These are phyloP conservation scores for Arctium minus DNA, from an alignment of 129 eudicot species.

Conservation along the genomic window DNA sequence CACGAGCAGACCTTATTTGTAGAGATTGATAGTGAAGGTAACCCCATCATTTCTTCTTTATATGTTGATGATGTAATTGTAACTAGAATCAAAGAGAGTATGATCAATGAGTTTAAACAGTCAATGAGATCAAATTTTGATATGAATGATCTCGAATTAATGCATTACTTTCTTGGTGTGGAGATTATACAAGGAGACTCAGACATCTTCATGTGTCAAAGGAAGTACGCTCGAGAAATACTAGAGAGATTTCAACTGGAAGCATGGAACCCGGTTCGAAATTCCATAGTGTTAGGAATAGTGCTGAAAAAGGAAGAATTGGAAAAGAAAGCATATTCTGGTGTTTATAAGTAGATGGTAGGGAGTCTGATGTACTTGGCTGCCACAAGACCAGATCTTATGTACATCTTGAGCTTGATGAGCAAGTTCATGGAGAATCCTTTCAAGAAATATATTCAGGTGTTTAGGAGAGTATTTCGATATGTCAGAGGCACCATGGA, in stretches of 20 bases:
- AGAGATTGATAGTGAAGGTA: neutral
- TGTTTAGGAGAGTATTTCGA: neutral
- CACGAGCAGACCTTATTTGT: constrained; percentile 10
- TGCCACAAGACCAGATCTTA: neutral
- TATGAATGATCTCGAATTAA: neutral
- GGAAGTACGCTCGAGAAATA: neutral
- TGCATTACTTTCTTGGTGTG: neutral
- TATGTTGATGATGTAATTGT: constrained; percentile 13
- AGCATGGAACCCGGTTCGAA: neutral
- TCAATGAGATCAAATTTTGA: neutral
- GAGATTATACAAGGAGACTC: neutral
- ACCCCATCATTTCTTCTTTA: neutral
- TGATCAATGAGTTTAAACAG: neutral
- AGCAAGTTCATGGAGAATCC: constrained; percentile 1
- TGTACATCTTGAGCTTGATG: neutral
- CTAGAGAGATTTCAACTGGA: no score
- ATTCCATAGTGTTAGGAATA: neutral
- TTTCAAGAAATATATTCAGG: neutral
- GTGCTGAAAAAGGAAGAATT: neutral
- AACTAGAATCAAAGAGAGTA: neutral
- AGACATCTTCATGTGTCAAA: neutral
- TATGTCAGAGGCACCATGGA: constrained; percentile 7
- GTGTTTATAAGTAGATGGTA: neutral
- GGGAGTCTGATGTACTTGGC: neutral
- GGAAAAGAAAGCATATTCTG: neutral